phyloP scores from a whole-genome alignment of 345 rosid genomes.

The Zanthoxylum bungeanum region DNA sequence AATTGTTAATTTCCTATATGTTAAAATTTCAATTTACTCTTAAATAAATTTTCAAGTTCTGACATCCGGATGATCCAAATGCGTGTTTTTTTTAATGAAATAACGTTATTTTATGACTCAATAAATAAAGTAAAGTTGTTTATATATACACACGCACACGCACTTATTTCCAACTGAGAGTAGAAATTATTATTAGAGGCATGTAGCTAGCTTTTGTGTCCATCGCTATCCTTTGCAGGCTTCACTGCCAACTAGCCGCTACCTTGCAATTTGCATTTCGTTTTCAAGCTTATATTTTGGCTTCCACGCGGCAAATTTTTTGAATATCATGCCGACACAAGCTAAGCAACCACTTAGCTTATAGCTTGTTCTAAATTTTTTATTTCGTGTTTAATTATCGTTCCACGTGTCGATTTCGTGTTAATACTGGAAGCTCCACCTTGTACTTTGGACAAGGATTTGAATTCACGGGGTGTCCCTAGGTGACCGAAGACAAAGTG shows the following conservation, averaged over 20 bases:
- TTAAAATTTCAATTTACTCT: no score
- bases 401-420: slow-evolving; percentile 17
- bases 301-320: slow-evolving; percentile 11
- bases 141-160: no score
- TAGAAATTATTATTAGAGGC: background rate
- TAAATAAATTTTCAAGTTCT: no score
- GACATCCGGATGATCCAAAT: no score
- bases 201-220: background rate
- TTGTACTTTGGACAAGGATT: background rate
- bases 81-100: no score
- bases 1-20: no score
- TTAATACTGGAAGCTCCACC: slow-evolving; percentile 11
- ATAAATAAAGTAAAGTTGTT: no score
- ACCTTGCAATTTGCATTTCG: slow-evolving; percentile 14
- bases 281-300: slow-evolving; percentile 15
- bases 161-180: background rate
- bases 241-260: slow-evolving; percentile 12
- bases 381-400: slow-evolving; percentile 7
- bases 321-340: slow-evolving; percentile 10
- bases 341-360: background rate
- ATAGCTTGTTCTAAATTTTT: no score
- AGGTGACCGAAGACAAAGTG: background rate
- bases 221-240: slow-evolving; percentile 7
- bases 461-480: background rate
- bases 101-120: no score